These are phyloP conservation scores for Begonia peltatifolia DNA, from an alignment of 306 rosid species.

Conservation along the genomic window DNA sequence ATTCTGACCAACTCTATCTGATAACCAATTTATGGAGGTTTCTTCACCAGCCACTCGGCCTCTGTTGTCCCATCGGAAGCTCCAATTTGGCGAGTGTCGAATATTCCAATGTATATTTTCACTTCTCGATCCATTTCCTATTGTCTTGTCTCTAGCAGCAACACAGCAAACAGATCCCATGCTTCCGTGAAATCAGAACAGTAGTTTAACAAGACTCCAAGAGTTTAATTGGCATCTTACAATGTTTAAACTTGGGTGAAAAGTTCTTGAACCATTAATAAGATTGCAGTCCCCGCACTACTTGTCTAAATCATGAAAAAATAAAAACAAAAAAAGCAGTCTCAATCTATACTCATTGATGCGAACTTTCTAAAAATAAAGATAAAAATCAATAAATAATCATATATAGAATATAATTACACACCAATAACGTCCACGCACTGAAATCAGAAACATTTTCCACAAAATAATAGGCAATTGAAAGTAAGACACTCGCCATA, in stretches of 20 bases:
- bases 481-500: too few relatives aligned
- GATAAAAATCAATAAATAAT: too few relatives aligned
- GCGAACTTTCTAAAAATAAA: too few relatives aligned
- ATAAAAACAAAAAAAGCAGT: neutral
- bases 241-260: neutral
- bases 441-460: too few relatives aligned
- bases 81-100: conserved; percentile 42
- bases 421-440: too few relatives aligned
- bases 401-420: too few relatives aligned
- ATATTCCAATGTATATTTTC: conserved; percentile 34
- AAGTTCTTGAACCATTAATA: too few relatives aligned
- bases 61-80: conserved; percentile 53
- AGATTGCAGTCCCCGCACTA: neutral
- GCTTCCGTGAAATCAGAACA: conserved; percentile 3
- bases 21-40: conserved; percentile 27
- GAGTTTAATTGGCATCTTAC: neutral
- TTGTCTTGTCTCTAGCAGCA: conserved; percentile 41
- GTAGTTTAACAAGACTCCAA: neutral
- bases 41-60: conserved; percentile 50
- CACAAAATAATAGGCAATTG: too few relatives aligned
- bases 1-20: conserved; percentile 32
- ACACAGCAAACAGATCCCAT: conserved; percentile 56
- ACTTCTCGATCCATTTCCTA: conserved; percentile 24
- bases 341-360: too few relatives aligned
- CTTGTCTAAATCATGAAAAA: neutral